Conservation (phyloP, 257 asterid species). For the Solanum rostratum region DNA sequence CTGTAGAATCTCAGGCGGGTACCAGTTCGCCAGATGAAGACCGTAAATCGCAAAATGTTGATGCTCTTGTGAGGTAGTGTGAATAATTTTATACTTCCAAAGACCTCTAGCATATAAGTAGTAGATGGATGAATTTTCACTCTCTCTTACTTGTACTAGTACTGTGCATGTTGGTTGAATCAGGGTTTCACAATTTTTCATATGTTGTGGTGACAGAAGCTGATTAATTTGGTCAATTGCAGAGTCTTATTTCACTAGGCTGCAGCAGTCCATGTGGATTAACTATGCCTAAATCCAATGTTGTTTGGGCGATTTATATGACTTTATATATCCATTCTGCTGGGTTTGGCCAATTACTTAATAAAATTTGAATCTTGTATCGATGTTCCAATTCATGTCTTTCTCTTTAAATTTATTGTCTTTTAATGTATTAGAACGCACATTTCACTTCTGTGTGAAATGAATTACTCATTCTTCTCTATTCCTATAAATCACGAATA, state of each 20-base stretch:
- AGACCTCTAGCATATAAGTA: background rate
- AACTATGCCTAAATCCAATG: background rate
- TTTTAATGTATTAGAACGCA: background rate
- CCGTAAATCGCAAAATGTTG: slow-evolving; percentile 53
- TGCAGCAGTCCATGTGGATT: background rate
- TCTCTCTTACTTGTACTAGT: background rate
- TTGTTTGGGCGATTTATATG: background rate
- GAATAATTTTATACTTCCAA: background rate
- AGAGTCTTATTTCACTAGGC: background rate
- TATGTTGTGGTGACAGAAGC: background rate
- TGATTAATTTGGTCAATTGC: background rate
- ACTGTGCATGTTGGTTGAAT: background rate
- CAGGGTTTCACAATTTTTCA: background rate
- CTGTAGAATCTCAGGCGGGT: slow-evolving; percentile 12
- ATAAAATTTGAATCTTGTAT: background rate
- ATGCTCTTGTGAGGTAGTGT: slow-evolving; percentile 60
- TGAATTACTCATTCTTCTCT: background rate
- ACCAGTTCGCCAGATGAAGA: slow-evolving; percentile 29
- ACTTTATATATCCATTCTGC: background rate
- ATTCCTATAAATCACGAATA: background rate
- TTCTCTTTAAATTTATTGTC: background rate
- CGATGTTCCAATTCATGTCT: background rate
- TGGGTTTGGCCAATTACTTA: background rate
- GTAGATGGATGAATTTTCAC: background rate
- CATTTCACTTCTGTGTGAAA: background rate